Conservation (phyloP, 202 grass and related monocot species). For the Alloteropsis angusta region DNA sequence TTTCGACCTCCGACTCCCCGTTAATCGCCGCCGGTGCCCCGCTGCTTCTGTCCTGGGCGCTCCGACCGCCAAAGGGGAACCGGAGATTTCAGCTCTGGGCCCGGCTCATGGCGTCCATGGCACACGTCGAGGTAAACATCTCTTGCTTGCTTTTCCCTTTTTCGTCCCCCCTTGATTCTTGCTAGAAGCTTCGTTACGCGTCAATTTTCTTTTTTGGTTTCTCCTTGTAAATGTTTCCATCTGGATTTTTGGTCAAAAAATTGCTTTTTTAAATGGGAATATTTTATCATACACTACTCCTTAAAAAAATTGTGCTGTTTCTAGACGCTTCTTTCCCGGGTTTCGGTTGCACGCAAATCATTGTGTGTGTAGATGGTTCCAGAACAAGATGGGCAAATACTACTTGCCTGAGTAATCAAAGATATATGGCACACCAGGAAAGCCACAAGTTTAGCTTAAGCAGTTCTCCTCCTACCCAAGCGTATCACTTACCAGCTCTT, state of each 20-base stretch:
- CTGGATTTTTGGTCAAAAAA: background rate
- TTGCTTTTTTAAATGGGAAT: background rate
- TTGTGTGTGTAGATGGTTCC: constrained; percentile 16
- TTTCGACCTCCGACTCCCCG: background rate
- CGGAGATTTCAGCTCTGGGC: constrained; percentile 7
- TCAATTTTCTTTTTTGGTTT: background rate
- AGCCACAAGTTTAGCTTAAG: background rate
- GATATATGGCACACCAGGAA: background rate
- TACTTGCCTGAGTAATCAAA: background rate
- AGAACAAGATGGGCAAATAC: constrained; percentile 16
- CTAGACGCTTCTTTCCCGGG: constrained; percentile 29
- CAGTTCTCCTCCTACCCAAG: background rate
- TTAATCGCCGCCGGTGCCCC: background rate
- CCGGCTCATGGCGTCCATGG: constrained; percentile 21
- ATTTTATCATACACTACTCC: background rate
- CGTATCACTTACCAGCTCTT: background rate
- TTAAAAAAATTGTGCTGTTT: constrained; percentile 1
- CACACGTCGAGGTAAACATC: constrained; percentile 26
- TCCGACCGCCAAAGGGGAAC: background rate
- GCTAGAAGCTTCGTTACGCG: background rate
- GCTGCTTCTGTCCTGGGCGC: background rate
- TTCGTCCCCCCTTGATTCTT: background rate
- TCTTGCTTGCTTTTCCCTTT: background rate
- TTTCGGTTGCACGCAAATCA: constrained; percentile 14
- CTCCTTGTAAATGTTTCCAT: too few species aligned